A percentile compares a stretch with the other conserved stretches of the same genome.
Evolutionary conservation across 768 basidiomycete species (phyloP).

Genomic region (Russula emetica): DNA sequence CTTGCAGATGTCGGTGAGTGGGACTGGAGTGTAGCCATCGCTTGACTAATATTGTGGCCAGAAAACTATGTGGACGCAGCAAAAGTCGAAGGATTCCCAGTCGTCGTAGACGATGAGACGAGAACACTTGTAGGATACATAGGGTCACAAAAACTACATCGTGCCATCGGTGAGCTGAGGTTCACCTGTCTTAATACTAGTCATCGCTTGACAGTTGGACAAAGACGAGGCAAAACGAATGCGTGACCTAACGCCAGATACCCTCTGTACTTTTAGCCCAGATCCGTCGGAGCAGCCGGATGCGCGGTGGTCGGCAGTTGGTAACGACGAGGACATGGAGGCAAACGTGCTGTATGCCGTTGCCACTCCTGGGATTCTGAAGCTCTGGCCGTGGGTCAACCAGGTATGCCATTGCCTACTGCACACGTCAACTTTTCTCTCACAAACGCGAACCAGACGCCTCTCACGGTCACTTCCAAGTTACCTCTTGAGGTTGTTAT

Average conservation of each 20-base stretch:
- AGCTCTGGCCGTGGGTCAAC: conserved; percentile 90
- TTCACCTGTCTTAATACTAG: background rate
- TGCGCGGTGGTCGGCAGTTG: conserved; percentile 45
- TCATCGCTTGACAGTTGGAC: background rate
- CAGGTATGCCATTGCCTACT: conserved; percentile 51
- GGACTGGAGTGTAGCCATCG: background rate
- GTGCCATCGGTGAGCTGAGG: conserved; percentile 66
- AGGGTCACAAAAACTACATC: conserved; percentile 76
- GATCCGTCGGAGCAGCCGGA: conserved; percentile 51
- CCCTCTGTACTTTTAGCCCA: conserved; percentile 66
- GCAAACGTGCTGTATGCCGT: conserved; percentile 61
- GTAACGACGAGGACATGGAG: conserved; percentile 64
- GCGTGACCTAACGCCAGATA: conserved; percentile 57
- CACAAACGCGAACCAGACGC: conserved; percentile 55
- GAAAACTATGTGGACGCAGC: conserved; percentile 69
- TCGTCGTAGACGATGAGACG: conserved; percentile 61
- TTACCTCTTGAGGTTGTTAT: conserved; percentile 94
- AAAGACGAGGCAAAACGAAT: conserved; percentile 69
- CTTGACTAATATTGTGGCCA: background rate
- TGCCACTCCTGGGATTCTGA: conserved; percentile 52
- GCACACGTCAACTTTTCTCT: background rate
- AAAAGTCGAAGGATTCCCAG: conserved; percentile 86
- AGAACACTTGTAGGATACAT: conserved; percentile 80
- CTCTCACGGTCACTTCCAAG: conserved; percentile 87
- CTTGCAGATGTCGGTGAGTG: conserved; percentile 74